Base-by-base conservation (phyloP, 805 yeast species). In the Wickerhamomyces ciferrii region DNA sequence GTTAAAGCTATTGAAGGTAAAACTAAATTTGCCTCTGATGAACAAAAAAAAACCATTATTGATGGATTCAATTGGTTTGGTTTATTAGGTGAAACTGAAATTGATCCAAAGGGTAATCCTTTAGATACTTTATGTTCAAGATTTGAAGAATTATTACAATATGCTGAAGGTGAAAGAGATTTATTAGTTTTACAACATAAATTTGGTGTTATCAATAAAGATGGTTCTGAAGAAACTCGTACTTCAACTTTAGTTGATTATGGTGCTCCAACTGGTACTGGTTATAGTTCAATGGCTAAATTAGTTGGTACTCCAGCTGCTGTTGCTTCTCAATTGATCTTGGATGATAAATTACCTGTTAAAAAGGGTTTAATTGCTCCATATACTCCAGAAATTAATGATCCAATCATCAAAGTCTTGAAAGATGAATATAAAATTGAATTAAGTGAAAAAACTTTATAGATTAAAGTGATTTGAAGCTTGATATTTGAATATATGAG, bases 271-370 rank as follows among this genome's bases (percentile, higher is more conserved):
- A 72, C 79, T 51, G 74, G 76, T 46, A 89, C 91, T 50, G 92
- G 94, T 46, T 94, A 92, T 83, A 85, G 96, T 37, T 91, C 98
- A 32, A 94, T 94, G 99, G 99, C 99, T 56, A 91, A 92, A 67
- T 80, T 88, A 54, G 99, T 94, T 46, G 99, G 99, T 75, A 92
- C 90, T 53, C 99, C 99, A 56, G 92, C 96, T 72, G 97, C 97
- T 46, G 96, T 94, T 66, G 99, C 98, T 27, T 76, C 86, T 49
- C 81, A 81, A 71, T 84, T 87, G 69, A 86, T 94, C 52, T 77
- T 94, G 60, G 49, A 51, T 44, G 81, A 86, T 56, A 97, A 97
- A 55, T 79, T 83, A 48, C 76, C 81, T 60, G 76, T 77, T 58
- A 78, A 74, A 51, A 87, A 89, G 47, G 99, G 99, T 58, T 76